phyloP scores from a whole-genome alignment of 1,284 basidiomycete genomes.

The Ganoderma lucidum region DNA sequence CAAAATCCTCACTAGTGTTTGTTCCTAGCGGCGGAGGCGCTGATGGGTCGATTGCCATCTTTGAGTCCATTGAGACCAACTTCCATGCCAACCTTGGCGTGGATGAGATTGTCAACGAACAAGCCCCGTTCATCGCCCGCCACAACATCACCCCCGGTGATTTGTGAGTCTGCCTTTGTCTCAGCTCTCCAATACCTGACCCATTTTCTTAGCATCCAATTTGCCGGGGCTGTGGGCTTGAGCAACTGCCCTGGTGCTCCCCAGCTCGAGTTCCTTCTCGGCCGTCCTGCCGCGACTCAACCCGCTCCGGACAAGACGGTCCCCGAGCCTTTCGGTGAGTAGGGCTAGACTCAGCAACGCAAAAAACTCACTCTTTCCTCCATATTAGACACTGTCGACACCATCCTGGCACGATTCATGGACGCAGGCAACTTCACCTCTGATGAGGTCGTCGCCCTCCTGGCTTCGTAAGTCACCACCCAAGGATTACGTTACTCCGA shows the following conservation, averaged over 20 bases:
- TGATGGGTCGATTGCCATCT: conserved; percentile 41
- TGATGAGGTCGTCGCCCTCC: conserved; percentile 48
- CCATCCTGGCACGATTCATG: conserved; percentile 49
- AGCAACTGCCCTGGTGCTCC: conserved; percentile 52
- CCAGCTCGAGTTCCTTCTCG: conserved; percentile 46
- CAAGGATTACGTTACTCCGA: not conserved
- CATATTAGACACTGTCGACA: conserved; percentile 40
- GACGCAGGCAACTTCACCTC: conserved; percentile 43
- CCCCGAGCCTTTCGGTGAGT: conserved; percentile 43
- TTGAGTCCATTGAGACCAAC: conserved; percentile 19
- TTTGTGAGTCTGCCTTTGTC: conserved; percentile 32
- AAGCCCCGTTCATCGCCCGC: conserved; percentile 31
- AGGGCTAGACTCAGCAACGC: not conserved
- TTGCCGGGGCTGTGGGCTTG: conserved; percentile 51
- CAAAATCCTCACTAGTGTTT: not conserved
- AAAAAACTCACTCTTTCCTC: not conserved
- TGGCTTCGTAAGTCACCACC: conserved; percentile 38
- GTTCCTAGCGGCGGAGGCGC: conserved; percentile 39
- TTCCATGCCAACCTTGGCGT: conserved; percentile 20
- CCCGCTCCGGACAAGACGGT: conserved; percentile 46
- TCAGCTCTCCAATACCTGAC: not conserved
- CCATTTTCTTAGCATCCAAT: conserved; percentile 39
- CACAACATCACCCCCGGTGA: conserved; percentile 39
- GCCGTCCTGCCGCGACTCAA: conserved; percentile 24
- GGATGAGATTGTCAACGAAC: conserved; percentile 37